Conservation (phyloP, 1,284 basidiomycete species). For the Pyrrhoderma lamaoense region DNA sequence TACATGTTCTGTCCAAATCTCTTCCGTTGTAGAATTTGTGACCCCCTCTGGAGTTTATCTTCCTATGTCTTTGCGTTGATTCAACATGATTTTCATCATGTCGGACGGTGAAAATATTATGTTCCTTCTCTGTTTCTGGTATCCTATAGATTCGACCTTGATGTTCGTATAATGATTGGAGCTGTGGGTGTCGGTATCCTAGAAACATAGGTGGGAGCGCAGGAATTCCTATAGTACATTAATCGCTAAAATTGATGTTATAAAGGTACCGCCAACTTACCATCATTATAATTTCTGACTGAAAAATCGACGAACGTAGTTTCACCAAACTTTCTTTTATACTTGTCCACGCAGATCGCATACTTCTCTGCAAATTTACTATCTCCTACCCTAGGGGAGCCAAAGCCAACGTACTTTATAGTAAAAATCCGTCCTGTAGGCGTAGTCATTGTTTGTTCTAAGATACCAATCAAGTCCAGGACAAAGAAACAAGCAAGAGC, state of each 20-base stretch:
- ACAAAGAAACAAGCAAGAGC: constrained; percentile 40
- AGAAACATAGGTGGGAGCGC: constrained; percentile 39
- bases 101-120: constrained; percentile 34
- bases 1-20: constrained; percentile 38
- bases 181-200: constrained; percentile 44
- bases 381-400: constrained; percentile 43
- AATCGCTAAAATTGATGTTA: neutral
- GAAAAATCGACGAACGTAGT: constrained; percentile 38
- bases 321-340: constrained; percentile 31
- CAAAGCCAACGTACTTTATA: constrained; percentile 40
- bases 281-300: constrained; percentile 49
- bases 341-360: constrained; percentile 29
- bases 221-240: constrained; percentile 36
- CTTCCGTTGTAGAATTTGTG: constrained; percentile 54
- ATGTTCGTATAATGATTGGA: constrained; percentile 39
- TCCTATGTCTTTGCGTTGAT: neutral
- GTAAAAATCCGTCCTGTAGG: neutral
- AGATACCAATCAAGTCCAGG: constrained; percentile 34
- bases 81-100: constrained; percentile 21
- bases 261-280: constrained; percentile 24
- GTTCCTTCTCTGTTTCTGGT: constrained; percentile 38
- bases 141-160: constrained; percentile 39
- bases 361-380: constrained; percentile 35
- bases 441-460: neutral
- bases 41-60: constrained; percentile 37